Conservation (phyloP, 495 filamentous ascomycete species). For the Chaetomidium leptoderma region DNA sequence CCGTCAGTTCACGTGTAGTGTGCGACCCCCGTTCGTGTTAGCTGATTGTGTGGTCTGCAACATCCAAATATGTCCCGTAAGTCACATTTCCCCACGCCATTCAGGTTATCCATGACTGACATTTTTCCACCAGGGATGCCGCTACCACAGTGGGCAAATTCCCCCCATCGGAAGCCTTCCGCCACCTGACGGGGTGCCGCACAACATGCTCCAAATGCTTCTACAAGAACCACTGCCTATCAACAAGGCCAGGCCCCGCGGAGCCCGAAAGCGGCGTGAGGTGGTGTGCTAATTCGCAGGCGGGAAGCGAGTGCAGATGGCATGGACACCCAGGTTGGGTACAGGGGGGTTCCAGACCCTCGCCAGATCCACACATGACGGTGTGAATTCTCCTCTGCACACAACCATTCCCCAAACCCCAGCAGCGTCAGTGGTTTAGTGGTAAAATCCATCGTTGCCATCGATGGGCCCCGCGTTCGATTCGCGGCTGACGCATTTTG, state of each 20-base stretch:
- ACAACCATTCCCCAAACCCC: background rate
- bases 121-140: background rate
- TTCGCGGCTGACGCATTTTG: conserved; percentile 38
- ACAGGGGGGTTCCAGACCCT: background rate
- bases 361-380: background rate
- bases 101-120: background rate
- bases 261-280: background rate
- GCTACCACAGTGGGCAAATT: background rate
- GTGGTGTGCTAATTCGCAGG: background rate
- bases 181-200: background rate
- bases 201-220: background rate
- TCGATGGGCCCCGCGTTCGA: conserved; percentile 49
- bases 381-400: background rate
- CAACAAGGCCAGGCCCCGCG: no score
- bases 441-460: conserved; percentile 50
- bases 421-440: conserved; percentile 35
- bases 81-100: background rate
- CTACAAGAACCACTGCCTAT: background rate
- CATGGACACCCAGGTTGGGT: conserved; percentile 1
- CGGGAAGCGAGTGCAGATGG: background rate
- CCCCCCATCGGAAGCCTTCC: background rate
- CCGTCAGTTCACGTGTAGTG: background rate
- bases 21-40: no score
- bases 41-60: background rate
- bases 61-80: conserved; percentile 8